phyloP scores from a whole-genome alignment of 192 early-diverging fungal species.

The Mortierella alpina region DNA sequence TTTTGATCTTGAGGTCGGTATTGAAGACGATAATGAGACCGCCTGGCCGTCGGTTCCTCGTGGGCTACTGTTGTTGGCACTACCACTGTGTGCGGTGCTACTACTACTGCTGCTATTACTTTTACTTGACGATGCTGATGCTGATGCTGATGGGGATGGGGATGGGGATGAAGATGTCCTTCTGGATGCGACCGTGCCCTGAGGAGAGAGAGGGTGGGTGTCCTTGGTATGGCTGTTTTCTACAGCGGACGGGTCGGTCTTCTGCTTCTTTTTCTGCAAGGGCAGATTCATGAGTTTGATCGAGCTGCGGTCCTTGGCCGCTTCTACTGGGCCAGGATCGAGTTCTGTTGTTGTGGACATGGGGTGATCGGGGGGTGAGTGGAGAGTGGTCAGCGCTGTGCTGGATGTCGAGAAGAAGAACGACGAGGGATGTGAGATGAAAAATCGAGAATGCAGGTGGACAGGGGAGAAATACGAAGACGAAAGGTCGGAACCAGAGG shows the following conservation, averaged over 20 bases:
- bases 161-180: background rate
- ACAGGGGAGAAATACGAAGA: background rate
- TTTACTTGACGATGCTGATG: too few species aligned
- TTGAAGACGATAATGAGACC: constrained; percentile 14
- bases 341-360: constrained; percentile 21
- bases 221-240: background rate
- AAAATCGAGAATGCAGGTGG: background rate
- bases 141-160: background rate
- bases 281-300: constrained; percentile 54
- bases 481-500: background rate
- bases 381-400: too few species aligned
- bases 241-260: background rate
- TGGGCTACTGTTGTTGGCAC: background rate
- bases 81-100: background rate
- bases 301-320: constrained; percentile 34
- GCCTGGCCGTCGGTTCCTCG: background rate
- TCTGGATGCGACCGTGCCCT: background rate
- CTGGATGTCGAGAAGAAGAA: background rate
- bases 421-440: background rate
- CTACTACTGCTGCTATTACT: too few species aligned
- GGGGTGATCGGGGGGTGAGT: background rate
- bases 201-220: background rate
- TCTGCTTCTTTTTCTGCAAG: constrained; percentile 30
- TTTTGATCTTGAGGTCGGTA: constrained; percentile 12
- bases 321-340: constrained; percentile 10